Conservation (phyloP, 2,329 filamentous ascomycete species). For the Talaromyces marneffei region DNA sequence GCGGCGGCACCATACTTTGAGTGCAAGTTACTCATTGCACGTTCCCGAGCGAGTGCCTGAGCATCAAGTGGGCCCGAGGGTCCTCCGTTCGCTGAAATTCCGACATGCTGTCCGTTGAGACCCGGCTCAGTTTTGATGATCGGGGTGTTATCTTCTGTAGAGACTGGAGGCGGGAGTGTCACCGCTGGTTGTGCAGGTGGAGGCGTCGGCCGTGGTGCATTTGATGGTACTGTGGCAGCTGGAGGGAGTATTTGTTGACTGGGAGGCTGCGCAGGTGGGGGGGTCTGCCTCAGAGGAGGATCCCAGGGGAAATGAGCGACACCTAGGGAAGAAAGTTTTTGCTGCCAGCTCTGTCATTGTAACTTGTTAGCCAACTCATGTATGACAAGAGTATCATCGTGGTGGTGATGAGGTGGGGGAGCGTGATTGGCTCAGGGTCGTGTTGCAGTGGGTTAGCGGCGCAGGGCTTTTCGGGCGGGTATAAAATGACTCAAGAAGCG, state of each 20-base stretch:
- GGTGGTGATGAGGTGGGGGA: neutral
- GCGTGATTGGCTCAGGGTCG: conserved; percentile 19
- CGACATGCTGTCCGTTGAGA: conserved; percentile 31
- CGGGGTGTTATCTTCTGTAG: conserved; percentile 20
- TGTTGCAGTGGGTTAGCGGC: conserved; percentile 12
- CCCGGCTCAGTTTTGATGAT: conserved; percentile 52
- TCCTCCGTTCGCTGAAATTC: conserved; percentile 33
- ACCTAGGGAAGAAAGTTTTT: conserved; percentile 75
- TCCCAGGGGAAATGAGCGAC: conserved; percentile 95
- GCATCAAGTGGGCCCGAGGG: conserved; percentile 34
- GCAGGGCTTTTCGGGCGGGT: conserved; percentile 20
- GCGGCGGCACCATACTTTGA: conserved; percentile 42
- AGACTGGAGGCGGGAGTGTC: conserved; percentile 22
- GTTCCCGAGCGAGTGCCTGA: conserved; percentile 47
- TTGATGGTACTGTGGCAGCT: conserved; percentile 39
- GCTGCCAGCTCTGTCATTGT: conserved; percentile 74
- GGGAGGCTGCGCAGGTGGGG: conserved; percentile 38
- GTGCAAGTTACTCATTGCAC: conserved; percentile 48
- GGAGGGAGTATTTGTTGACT: conserved; percentile 35
- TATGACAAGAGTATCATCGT: neutral
- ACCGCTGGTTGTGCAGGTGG: conserved; percentile 28
- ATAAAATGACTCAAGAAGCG: conserved; percentile 40
- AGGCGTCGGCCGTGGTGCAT: conserved; percentile 36
- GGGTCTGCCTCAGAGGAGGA: conserved; percentile 64
- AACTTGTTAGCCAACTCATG: neutral